These are phyloP conservation scores for Calendula officinalis DNA, from an alignment of 129 eudicot genomes.

Conservation along the genomic window DNA sequence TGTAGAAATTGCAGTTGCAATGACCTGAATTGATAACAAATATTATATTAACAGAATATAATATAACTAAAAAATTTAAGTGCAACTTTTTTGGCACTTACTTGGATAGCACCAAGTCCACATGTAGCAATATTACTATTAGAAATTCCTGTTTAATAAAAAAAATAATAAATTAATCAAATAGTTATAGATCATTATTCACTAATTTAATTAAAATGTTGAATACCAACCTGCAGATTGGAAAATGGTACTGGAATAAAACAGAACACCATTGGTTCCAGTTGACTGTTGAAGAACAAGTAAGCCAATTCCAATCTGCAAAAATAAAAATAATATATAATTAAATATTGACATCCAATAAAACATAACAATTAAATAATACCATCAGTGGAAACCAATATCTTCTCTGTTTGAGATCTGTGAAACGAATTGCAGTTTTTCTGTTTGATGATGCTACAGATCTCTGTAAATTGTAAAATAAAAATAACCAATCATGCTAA, in stretches of 20 bases:
- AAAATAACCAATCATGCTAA: neutral
- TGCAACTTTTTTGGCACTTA: slow-evolving; percentile 21
- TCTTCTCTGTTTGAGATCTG: slow-evolving; percentile 79
- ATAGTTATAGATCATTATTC: neutral
- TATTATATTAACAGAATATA: neutral
- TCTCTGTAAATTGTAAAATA: slow-evolving; percentile 45
- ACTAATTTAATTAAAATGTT: neutral
- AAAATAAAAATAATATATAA: neutral
- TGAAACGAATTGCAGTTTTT: slow-evolving; percentile 68
- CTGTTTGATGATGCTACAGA: slow-evolving; percentile 79
- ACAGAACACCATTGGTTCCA: slow-evolving; percentile 87
- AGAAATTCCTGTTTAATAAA: slow-evolving; percentile 58
- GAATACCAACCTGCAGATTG: slow-evolving; percentile 65
- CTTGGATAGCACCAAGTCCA: slow-evolving; percentile 88
- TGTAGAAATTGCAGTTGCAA: slow-evolving; percentile 77
- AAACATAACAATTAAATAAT: slow-evolving; percentile 10
- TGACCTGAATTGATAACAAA: slow-evolving; percentile 41
- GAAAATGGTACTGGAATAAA: slow-evolving; percentile 81
- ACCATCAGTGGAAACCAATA: slow-evolving; percentile 95
- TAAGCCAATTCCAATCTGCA: slow-evolving; percentile 89
- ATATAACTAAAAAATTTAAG: neutral
- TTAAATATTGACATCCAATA: neutral
- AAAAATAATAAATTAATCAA: slow-evolving; percentile 1
- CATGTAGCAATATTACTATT: slow-evolving; percentile 72
- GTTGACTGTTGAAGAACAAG: slow-evolving; percentile 71